Conservation (phyloP, 495 filamentous ascomycete genomes). For the Aspergillus carlsbadensis region DNA sequence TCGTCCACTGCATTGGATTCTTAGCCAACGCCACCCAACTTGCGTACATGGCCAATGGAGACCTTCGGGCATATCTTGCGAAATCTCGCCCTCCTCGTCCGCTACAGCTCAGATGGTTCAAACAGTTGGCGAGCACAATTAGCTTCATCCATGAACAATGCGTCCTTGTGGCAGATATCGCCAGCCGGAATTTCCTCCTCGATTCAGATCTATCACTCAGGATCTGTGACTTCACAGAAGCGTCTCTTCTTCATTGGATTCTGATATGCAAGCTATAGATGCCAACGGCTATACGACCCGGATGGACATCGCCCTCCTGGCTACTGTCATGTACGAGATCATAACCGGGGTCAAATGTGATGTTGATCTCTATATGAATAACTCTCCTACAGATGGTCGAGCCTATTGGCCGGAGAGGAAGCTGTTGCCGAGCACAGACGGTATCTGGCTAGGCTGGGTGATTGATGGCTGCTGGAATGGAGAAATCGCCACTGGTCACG, state of each 20-base stretch:
- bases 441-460: slow-evolving; percentile 28
- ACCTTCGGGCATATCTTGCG: slow-evolving; percentile 20
- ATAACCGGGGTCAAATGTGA: slow-evolving; percentile 24
- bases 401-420: slow-evolving; percentile 23
- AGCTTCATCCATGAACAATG: slow-evolving; percentile 20
- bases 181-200: slow-evolving; percentile 27
- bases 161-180: slow-evolving; percentile 29
- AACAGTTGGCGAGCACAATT: slow-evolving; percentile 22
- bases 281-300: slow-evolving; percentile 21
- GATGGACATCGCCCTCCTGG: slow-evolving; percentile 30
- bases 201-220: slow-evolving; percentile 23
- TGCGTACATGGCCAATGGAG: slow-evolving; percentile 21
- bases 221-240: slow-evolving; percentile 27
- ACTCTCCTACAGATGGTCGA: slow-evolving; percentile 20
- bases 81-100: slow-evolving; percentile 13
- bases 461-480: slow-evolving; percentile 32
- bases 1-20: slow-evolving; percentile 18
- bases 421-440: slow-evolving; percentile 23
- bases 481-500: slow-evolving; percentile 22
- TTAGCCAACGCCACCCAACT: slow-evolving; percentile 14
- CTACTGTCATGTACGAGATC: slow-evolving; percentile 32
- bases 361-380: slow-evolving; percentile 29
- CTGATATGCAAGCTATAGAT: slow-evolving; percentile 21
- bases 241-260: slow-evolving; percentile 13
- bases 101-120: slow-evolving; percentile 26